Evolutionary conservation across 2,329 filamentous ascomycete genomes (phyloP), one percentile per base, ranked within the genome.

Genomic region (Hypoxylon sp.): DNA sequence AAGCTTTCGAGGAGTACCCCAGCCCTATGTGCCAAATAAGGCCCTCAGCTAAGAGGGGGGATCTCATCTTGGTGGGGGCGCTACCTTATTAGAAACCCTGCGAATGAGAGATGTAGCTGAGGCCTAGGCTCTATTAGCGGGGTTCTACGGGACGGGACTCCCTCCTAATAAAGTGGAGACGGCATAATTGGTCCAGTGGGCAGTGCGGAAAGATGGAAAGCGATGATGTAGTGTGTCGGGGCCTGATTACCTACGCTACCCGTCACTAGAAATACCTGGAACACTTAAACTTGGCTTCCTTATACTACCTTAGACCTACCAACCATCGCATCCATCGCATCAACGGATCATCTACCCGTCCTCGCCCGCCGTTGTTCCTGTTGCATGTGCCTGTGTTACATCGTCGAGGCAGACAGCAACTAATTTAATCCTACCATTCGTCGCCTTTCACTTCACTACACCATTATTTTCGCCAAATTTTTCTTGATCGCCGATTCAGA

Each of bases 341-440:
- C 38, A 43, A 43, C 67, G 67, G 67, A 69, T 67, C 64, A 56
- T 45, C 41, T 65, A 67, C 64, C 67, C 63, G 60, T 53, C 60
- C 55, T 63, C 65, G 51, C 53, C 67, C 64, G 58, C 45, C 48
- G 58, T 34, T 57, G 60, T 58, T 51, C 63, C 57, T 67, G 59
- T 67, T 69, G 67, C 67, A 69, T 69, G 67, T 69, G 67, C 63
- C 60, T 34, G 67, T 65, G 67, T 70, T 70, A 70, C 67, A 70
- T 70, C 64, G 64, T 65, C 52, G 41, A 70, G 50, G 34, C 50
- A 70, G 64, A 60, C 49, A 65, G 55, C 34, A 59, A 9, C 60
- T 48, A 50, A 59, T 63, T 56, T 49, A 28, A 34, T 36, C 49
- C 19, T 67, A 21, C 28, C 48, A 67, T 70, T 70, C 67, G 67